Evolutionary conservation across 306 rosid species (phyloP), one percentile per base, ranked within the genome.

Genomic region (Aeschynomene evenia): DNA sequence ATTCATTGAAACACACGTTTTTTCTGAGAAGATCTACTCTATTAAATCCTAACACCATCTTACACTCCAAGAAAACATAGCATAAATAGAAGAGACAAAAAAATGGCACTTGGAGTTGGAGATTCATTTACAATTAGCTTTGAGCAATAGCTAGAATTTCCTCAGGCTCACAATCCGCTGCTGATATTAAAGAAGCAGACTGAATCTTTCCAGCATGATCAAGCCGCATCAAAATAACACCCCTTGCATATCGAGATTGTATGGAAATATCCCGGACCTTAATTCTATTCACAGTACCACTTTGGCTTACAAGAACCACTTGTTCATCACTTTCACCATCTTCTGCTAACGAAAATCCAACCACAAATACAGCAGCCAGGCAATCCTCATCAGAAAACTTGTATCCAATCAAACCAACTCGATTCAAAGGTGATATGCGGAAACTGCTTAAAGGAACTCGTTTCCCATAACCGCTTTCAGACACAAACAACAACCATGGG

Each of bases 311-410:
- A 7, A 94, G 84, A 74, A 94, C 99, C 58, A 88, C 99, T 91
- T 91, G 95, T 83, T 94, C 99, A 73, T 94, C 99, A 82, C 99
- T 94, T 84, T 91, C 97, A 26, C 92, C 97, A 74, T 91, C 96
- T 64, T 88, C 98, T 80, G 92, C 85, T 79, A 83, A 74, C 9
- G 96, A 81, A 81, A 91, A 91, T 50, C 97, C 99, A 24, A 91
- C 99, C 39, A 87, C 95, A 77, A 94, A 94, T 66, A 94, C 99
- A 2, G 99, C 96, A 40, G 88, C 91, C 84, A 94, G 70, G 55
- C 89, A 80, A 63, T 94, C 99, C 84, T 94, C 91, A 3, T 80
- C 82, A 16, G 97, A 72, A 78, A 94, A 89, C 97, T 94, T 94
- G 89, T 89, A 88, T 64, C 99, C 99, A 56, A 85, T 89, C 79